These are phyloP conservation scores for Globisporangium perplexum DNA, from an alignment of 352 stramenopile species.

Conservation along the genomic window DNA sequence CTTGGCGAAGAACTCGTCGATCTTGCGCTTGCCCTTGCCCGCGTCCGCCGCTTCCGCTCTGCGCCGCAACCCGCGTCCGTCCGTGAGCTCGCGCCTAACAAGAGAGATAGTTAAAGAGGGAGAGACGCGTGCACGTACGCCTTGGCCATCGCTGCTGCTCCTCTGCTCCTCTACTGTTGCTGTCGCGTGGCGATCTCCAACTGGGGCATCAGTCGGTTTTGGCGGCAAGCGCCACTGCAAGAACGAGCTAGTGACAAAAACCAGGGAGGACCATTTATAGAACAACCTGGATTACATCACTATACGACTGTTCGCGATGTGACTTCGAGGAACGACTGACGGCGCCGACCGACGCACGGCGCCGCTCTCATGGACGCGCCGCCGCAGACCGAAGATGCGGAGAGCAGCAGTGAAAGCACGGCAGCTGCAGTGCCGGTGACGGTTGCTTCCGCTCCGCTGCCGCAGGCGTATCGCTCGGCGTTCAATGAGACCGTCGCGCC, in stretches of 20 bases:
- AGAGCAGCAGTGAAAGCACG: too few relatives aligned
- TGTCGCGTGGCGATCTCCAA: not conserved
- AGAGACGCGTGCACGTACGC: conserved; percentile 21
- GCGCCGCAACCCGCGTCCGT: not conserved
- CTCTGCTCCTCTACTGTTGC: not conserved
- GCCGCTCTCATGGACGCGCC: not conserved
- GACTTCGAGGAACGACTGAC: too few relatives aligned
- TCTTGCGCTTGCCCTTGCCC: conserved; percentile 37
- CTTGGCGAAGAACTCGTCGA: conserved; percentile 19
- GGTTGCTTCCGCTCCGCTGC: not conserved
- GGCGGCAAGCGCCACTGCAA: too few relatives aligned
- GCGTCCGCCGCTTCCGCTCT: conserved; percentile 36
- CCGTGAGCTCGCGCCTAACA: not conserved
- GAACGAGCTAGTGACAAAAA: not conserved
- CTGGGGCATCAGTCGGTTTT: not conserved
- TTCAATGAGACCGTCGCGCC: conserved; percentile 58
- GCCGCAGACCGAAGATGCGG: not conserved
- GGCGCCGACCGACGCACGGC: too few relatives aligned
- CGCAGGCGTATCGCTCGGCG: conserved; percentile 37
- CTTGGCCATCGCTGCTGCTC: conserved; percentile 18
- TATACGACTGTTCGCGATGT: too few relatives aligned
- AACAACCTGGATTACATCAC: not conserved
- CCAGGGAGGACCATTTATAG: not conserved
- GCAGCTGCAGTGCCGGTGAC: too few relatives aligned
- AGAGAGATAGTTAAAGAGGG: not conserved